phyloP scores from a whole-genome alignment of 805 yeast genomes.

The Tetrapisispora namnaoensis region DNA sequence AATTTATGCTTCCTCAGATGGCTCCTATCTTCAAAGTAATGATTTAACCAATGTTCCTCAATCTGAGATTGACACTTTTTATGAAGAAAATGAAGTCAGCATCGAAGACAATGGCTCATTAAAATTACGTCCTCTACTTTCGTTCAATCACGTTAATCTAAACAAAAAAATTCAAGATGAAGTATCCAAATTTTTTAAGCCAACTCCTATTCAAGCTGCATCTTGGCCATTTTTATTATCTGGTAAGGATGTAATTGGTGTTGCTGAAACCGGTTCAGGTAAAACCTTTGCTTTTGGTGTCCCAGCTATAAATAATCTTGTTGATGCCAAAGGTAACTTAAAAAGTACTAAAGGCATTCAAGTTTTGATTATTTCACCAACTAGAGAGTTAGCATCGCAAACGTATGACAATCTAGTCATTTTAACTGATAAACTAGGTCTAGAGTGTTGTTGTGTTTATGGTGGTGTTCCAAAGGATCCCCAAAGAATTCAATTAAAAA shows the following conservation, averaged over 20 bases:
- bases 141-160: constrained; percentile 53
- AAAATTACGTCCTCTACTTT: constrained; percentile 56
- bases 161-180: constrained; percentile 48
- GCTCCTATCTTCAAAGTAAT: constrained; percentile 32
- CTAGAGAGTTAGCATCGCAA: constrained; percentile 95
- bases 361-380: constrained; percentile 86
- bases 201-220: constrained; percentile 91
- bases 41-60: constrained; percentile 36
- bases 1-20: constrained; percentile 1
- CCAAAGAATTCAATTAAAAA: constrained; percentile 61
- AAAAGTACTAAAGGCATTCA: constrained; percentile 40
- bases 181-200: constrained; percentile 68
- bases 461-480: constrained; percentile 97
- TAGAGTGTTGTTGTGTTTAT: constrained; percentile 75
- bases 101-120: constrained; percentile 55
- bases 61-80: constrained; percentile 51
- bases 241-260: constrained; percentile 85
- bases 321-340: constrained; percentile 16
- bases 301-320: constrained; percentile 77
- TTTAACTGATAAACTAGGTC: constrained; percentile 49
- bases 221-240: constrained; percentile 86
- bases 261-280: constrained; percentile 98
- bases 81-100: constrained; percentile 62
- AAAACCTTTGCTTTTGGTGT: constrained; percentile 96
- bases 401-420: constrained; percentile 70